Evolutionary conservation across 345 rosid species (phyloP), one percentile per base, ranked within the genome.

Genomic region (Carallia pectinifolia): DNA sequence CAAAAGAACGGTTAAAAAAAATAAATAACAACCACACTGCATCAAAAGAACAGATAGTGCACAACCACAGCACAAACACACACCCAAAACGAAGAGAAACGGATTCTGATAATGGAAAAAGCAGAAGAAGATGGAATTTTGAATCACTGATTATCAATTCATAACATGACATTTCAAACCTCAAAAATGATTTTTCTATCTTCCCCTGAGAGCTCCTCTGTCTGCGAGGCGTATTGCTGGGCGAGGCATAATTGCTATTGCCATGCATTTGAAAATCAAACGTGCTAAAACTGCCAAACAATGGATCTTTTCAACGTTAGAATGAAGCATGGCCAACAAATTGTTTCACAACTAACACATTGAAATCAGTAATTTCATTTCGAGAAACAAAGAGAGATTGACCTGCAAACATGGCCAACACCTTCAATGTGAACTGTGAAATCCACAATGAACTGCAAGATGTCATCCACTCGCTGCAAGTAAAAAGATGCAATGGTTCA

Each of bases 351-450:
- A 23, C 29, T 62, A 34, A 53, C 2, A 8, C 17, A 53, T 6
- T 64, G 52, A 39, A 47, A 69, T 15, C 55, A 47, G 52, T 56
- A 30, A 5, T 27, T 19, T 56, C 60, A 56, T 33, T 56, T 30
- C 27, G 34, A 19, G 60, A 56, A 56, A 19, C 31, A 15, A 56
- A 80, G 36, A 27, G 29, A 55, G 58, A 19, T 69, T 62, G 56
- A 92, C 99, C 99, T 85, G 87, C 99, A 96, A 72, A 96, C 96
- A 71, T 92, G 86, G 74, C 99, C 99, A 67, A 96, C 99, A 70
- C 99, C 99, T 81, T 92, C 97, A 66, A 96, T 77, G 65, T 90
- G 78, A 71, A 89, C 89, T 4, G 99, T 92, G 76, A 81, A 88
- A 63, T 89, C 86, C n/a, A 76, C 82, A 66, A 96, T 89, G 88